These are phyloP conservation scores for Lepidopterella palustris DNA, from an alignment of 495 filamentous ascomycete genomes.

Conservation along the genomic window DNA sequence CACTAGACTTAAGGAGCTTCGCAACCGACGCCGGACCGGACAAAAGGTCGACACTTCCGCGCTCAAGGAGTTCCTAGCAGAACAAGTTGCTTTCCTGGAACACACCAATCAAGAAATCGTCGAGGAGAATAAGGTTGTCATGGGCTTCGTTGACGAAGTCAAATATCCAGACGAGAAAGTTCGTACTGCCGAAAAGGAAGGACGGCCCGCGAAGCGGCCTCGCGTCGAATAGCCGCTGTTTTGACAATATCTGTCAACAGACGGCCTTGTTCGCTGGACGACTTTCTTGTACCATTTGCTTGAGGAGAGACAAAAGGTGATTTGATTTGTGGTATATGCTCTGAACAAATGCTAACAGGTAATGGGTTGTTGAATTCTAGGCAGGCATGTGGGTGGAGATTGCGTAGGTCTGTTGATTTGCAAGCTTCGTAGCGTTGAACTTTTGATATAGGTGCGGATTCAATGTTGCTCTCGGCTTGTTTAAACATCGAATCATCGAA, in stretches of 20 bases:
- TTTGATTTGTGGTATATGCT: too few species aligned
- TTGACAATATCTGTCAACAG: too few species aligned
- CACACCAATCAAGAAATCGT: conserved; percentile 54
- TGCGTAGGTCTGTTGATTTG: too few species aligned
- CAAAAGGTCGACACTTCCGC: conserved; percentile 38
- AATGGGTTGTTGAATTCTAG: not conserved
- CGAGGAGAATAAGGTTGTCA: conserved; percentile 46
- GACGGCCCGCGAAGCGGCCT: conserved; percentile 18
- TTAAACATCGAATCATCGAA: not conserved
- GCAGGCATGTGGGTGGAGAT: not conserved
- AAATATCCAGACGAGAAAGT: conserved; percentile 29
- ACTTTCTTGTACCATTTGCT: too few species aligned
- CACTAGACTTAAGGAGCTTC: conserved; percentile 27
- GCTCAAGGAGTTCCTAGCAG: conserved; percentile 40
- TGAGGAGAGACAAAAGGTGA: too few species aligned
- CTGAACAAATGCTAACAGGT: not conserved
- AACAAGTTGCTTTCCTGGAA: conserved; percentile 50
- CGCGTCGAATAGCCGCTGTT: conserved; percentile 11
- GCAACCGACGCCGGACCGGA: conserved; percentile 26
- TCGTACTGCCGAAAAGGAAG: conserved; percentile 3
- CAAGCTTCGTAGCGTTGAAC: too few species aligned
- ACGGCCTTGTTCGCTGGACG: too few species aligned
- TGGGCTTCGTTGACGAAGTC: conserved; percentile 43
- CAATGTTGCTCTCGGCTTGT: not conserved
- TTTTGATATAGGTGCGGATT: too few species aligned